Percentiles rank a stretch among this genome's conserved stretches.
Evolutionary conservation across 192 early-diverging fungal genomes (phyloP).

Genomic region (Gamsiella multidivaricata): DNA sequence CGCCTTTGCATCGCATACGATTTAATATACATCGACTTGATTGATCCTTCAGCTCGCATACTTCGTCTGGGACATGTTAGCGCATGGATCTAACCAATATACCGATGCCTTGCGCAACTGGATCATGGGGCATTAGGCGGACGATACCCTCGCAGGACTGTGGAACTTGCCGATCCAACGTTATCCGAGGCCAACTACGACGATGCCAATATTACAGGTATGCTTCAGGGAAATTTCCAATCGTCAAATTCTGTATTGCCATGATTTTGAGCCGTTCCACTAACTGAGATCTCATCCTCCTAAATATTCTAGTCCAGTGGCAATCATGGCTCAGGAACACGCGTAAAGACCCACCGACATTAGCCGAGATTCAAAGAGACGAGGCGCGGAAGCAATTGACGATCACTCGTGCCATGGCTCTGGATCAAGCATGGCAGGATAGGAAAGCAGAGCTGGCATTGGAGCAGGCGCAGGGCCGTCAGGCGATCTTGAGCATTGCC

Average conservation of each 20-base stretch:
- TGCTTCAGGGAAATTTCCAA: not conserved
- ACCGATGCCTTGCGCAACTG: not conserved
- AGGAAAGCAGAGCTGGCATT: constrained; percentile 42
- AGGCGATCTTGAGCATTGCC: constrained; percentile 18
- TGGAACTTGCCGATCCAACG: constrained; percentile 34
- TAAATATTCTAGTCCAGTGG: constrained; percentile 35
- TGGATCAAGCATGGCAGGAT: constrained; percentile 53
- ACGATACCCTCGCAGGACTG: constrained; percentile 40
- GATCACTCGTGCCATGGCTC: constrained; percentile 28
- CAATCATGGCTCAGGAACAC: constrained; percentile 54
- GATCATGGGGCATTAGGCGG: constrained; percentile 19
- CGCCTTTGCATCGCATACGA: too few species aligned
- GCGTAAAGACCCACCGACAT: constrained; percentile 28
- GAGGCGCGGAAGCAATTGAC: constrained; percentile 45
- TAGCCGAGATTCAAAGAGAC: constrained; percentile 42
- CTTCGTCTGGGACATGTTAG: too few species aligned
- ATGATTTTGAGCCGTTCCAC: not conserved
- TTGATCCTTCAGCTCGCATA: too few species aligned
- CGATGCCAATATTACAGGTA: constrained; percentile 50
- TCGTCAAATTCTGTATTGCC: not conserved
- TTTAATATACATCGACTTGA: too few species aligned
- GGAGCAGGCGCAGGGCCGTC: constrained; percentile 37
- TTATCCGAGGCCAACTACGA: constrained; percentile 48
- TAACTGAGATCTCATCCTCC: not conserved
- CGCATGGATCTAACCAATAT: not conserved